Conservation (phyloP, 2,329 filamentous ascomycete genomes). For the Periglandula ipomoeae region DNA sequence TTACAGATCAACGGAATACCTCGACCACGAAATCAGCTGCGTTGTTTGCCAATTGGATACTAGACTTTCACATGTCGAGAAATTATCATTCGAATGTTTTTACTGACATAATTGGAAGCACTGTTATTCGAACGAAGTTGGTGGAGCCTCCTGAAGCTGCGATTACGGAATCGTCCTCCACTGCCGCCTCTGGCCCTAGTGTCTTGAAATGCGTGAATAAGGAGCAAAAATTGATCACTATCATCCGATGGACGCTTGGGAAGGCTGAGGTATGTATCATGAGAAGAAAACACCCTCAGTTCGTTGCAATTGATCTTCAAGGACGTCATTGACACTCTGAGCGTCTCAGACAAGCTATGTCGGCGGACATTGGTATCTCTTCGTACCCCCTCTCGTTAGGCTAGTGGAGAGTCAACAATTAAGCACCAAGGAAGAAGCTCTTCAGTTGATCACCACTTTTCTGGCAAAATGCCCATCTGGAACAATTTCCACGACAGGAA, state of each 20-base stretch:
- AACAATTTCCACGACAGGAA: slow-evolving; percentile 52
- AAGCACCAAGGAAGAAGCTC: slow-evolving; percentile 44
- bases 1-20: slow-evolving; percentile 21
- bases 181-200: background rate
- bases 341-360: slow-evolving; percentile 6
- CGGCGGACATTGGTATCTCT: slow-evolving; percentile 51
- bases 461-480: slow-evolving; percentile 42
- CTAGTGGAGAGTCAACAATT: slow-evolving; percentile 56
- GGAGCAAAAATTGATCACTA: background rate
- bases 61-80: slow-evolving; percentile 19
- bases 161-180: background rate
- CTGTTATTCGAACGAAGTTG: slow-evolving; percentile 61
- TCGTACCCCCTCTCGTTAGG: slow-evolving; percentile 60
- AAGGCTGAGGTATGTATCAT: slow-evolving; percentile 7
- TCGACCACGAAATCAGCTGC: slow-evolving; percentile 29
- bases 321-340: background rate
- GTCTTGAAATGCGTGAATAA: background rate
- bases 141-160: slow-evolving; percentile 32
- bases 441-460: slow-evolving; percentile 44
- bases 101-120: slow-evolving; percentile 47
- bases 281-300: background rate
- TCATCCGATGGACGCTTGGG: slow-evolving; percentile 9
- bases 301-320: background rate
- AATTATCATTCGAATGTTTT: slow-evolving; percentile 29
- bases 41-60: slow-evolving; percentile 20